Conservation (phyloP, 371 early-diverging fungal genomes). For the Rhizomucor pusillus region DNA sequence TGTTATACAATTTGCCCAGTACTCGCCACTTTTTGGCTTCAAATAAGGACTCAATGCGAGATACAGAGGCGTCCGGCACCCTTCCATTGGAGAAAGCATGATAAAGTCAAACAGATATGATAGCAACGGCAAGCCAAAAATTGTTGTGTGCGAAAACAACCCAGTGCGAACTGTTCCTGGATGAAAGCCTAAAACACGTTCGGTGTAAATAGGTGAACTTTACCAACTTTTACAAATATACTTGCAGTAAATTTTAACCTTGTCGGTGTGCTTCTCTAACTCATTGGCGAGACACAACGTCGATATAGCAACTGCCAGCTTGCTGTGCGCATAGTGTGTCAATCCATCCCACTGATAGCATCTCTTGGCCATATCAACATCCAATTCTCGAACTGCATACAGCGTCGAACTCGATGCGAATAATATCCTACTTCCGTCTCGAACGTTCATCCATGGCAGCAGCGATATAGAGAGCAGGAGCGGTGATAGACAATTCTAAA, state of each 20-base stretch:
- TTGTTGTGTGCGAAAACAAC: constrained; percentile 31
- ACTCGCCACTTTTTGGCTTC: constrained; percentile 4
- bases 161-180: constrained; percentile 45
- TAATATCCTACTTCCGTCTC: constrained; percentile 19
- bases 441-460: constrained; percentile 26
- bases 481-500: constrained; percentile 42
- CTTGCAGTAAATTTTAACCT: constrained; percentile 10
- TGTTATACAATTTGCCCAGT: constrained; percentile 7
- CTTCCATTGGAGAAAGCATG: constrained; percentile 44
- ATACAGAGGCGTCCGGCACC: constrained; percentile 31
- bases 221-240: not conserved
- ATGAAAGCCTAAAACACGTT: constrained; percentile 30
- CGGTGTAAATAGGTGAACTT: not conserved
- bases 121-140: constrained; percentile 26
- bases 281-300: constrained; percentile 11
- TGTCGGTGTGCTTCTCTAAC: constrained; percentile 2
- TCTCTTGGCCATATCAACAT: constrained; percentile 9
- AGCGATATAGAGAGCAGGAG: constrained; percentile 21
- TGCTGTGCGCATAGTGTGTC: constrained; percentile 41
- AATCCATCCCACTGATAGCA: constrained; percentile 30
- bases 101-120: constrained; percentile 30
- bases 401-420: constrained; percentile 47
- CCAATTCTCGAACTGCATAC: constrained; percentile 21
- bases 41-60: constrained; percentile 16
- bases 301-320: constrained; percentile 27